These are phyloP conservation scores for Terana coerulea DNA, from an alignment of 768 basidiomycete genomes.

Conservation along the genomic window DNA sequence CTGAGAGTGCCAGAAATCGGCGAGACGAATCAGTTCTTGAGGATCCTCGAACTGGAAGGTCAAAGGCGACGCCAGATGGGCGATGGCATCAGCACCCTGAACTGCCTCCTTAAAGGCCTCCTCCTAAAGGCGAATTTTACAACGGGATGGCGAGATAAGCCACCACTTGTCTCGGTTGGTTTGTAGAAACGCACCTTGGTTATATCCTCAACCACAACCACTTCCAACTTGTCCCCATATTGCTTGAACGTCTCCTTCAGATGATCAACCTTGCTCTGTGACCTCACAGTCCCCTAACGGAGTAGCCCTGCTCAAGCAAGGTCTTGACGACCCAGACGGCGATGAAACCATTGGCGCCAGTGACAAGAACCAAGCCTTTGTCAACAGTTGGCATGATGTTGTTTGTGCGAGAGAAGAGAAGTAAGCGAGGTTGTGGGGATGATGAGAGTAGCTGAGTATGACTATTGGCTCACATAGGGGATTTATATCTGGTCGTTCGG, in stretches of 20 bases:
- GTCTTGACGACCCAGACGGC: conserved; percentile 55
- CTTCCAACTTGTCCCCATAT: conserved; percentile 56
- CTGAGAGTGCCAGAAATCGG: conserved; percentile 65
- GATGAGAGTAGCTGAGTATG: too few species aligned
- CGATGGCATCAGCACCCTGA: conserved; percentile 42
- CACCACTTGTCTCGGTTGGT: neutral
- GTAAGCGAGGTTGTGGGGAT: too few species aligned
- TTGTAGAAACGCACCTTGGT: conserved; percentile 33
- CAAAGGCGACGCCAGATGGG: neutral
- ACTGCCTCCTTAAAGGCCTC: conserved; percentile 29
- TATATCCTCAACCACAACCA: conserved; percentile 70
- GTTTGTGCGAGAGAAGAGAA: too few species aligned
- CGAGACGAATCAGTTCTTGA: conserved; percentile 57
- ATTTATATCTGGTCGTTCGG: too few species aligned
- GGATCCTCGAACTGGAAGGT: conserved; percentile 10
- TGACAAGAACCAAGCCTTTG: conserved; percentile 44
- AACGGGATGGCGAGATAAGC: neutral
- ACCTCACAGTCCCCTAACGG: conserved; percentile 68
- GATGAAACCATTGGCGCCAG: conserved; percentile 59
- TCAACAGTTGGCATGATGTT: conserved; percentile 33
- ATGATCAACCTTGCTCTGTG: conserved; percentile 53
- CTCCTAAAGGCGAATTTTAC: neutral
- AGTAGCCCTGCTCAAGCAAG: conserved; percentile 59
- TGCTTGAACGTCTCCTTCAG: conserved; percentile 50
- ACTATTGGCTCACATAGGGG: too few species aligned